phyloP scores from a whole-genome alignment of 1,139 yeast species.

The Spathaspora sp. region DNA sequence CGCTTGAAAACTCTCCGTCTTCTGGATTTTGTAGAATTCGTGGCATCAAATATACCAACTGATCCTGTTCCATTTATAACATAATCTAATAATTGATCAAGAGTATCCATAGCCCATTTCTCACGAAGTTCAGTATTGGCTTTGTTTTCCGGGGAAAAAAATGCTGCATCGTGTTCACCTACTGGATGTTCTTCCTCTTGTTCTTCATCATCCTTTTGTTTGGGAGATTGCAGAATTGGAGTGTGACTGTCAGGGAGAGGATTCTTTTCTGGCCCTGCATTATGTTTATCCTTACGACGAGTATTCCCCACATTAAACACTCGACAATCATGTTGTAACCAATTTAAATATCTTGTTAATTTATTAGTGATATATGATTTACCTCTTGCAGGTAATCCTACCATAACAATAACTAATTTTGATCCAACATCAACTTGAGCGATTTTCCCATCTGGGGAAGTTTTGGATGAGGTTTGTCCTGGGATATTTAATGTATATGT shows the following conservation, averaged over 20 bases:
- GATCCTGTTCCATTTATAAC: constrained; percentile 79
- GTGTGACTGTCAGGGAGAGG: constrained; percentile 67
- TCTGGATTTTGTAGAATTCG: constrained; percentile 80
- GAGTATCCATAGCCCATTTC: constrained; percentile 94
- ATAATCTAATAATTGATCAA: constrained; percentile 81
- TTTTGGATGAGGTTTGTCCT: constrained; percentile 82
- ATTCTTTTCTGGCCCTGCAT: constrained; percentile 67
- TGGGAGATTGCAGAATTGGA: constrained; percentile 20
- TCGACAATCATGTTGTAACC: constrained; percentile 87
- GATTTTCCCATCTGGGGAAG: constrained; percentile 80
- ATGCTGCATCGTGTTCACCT: constrained; percentile 66
- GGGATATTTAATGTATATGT: constrained; percentile 91
- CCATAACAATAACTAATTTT: constrained; percentile 89
- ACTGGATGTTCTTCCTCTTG: constrained; percentile 15
- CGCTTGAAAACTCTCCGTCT: constrained; percentile 66
- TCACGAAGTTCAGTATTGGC: constrained; percentile 71
- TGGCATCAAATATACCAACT: constrained; percentile 94
- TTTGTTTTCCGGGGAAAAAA: constrained; percentile 80
- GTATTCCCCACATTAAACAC: constrained; percentile 96
- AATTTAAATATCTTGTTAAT: constrained; percentile 80
- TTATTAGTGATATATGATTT: constrained; percentile 91
- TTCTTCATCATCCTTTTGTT: constrained; percentile 3
- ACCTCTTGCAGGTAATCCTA: constrained; percentile 91
- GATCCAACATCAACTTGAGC: constrained; percentile 74
- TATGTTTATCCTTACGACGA: constrained; percentile 68